Conservation (phyloP, 257 asterid genomes). For the Ophiorrhiza pumila region DNA sequence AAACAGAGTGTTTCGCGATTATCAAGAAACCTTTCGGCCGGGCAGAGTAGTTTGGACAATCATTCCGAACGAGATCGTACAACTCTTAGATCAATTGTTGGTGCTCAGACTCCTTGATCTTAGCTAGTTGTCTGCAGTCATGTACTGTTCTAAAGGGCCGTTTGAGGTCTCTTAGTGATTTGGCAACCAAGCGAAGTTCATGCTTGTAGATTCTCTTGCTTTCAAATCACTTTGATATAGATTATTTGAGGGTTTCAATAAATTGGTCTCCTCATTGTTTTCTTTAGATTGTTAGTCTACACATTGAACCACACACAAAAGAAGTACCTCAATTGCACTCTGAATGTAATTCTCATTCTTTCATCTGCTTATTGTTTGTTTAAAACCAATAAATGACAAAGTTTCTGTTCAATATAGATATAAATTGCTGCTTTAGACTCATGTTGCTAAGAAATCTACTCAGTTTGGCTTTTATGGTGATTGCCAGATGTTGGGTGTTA, state of each 20-base stretch:
- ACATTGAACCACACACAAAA: constrained; percentile 7
- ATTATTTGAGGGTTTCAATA: constrained; percentile 24
- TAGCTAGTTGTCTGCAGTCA: constrained; percentile 11
- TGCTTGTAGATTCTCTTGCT: constrained; percentile 28
- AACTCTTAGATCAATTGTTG: constrained; percentile 21
- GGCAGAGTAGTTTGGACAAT: constrained; percentile 11
- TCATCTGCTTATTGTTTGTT: constrained; percentile 19
- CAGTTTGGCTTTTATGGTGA: not conserved
- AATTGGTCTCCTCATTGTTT: constrained; percentile 25
- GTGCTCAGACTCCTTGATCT: constrained; percentile 27
- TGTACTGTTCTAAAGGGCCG: not conserved
- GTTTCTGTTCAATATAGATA: constrained; percentile 7
- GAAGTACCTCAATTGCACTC: constrained; percentile 28
- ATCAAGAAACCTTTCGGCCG: constrained; percentile 30
- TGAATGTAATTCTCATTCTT: constrained; percentile 26
- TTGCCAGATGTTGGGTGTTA: not conserved
- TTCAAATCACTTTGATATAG: constrained; percentile 26
- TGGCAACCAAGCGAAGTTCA: constrained; percentile 26
- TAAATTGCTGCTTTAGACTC: constrained; percentile 6
- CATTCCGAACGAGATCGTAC: constrained; percentile 23
- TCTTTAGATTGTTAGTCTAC: constrained; percentile 12
- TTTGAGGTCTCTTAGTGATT: constrained; percentile 20
- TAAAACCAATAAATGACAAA: constrained; percentile 22
- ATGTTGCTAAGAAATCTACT: not conserved
- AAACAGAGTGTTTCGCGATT: constrained; percentile 28